Evolutionary conservation across 78 protist species (phyloP), one percentile per base, ranked within the genome.

Genomic region (Dictyostelium firmibasis): DNA sequence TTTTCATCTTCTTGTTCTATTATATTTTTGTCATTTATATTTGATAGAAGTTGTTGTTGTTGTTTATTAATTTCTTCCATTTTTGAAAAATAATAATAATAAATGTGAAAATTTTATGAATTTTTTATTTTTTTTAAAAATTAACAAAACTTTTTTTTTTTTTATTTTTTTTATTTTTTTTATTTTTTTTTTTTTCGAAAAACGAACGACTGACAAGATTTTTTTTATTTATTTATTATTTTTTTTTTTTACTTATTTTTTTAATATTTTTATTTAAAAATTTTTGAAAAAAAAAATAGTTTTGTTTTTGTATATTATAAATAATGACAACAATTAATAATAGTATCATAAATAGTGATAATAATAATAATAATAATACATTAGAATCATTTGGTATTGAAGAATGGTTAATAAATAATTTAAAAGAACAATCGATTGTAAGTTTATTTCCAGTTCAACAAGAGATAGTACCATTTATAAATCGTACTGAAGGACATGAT

Each of bases 401-500:
- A 27, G 64, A 38, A 14, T 84, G 89, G 89, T 41, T 89, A 43
- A 36, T 89, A 3, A 13, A 23, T 8, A 89, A 89, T 70, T 57
- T 89, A 83, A 44, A 74, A 64, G 75, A 38, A 10, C 31, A 57
- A 16, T 20, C 29, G 7, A n/a, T 89, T 13, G 36, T 20, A 3
- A 20, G 18, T 20, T 84, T 92, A 35, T 84, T 92, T 29, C 83
- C 91, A 23, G 96, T 92, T 31, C 96, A 92, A 33, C 75, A 50
- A 27, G 96, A 92, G 53, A 85, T 92, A n/a, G 88, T 92, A 25
- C 96, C 96, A 47, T 92, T 84, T 81, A 85, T 85, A 18, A 62
- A 33, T 41, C 14, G 85, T 53, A 84, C 91, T 0, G 91, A 85
- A 35, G 98, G 99, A 10, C 86, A 86, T 31, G 98, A 98, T 74